These are phyloP conservation scores for Alternaria sp. DNA, from an alignment of 2,329 filamentous ascomycete species.

Conservation along the genomic window DNA sequence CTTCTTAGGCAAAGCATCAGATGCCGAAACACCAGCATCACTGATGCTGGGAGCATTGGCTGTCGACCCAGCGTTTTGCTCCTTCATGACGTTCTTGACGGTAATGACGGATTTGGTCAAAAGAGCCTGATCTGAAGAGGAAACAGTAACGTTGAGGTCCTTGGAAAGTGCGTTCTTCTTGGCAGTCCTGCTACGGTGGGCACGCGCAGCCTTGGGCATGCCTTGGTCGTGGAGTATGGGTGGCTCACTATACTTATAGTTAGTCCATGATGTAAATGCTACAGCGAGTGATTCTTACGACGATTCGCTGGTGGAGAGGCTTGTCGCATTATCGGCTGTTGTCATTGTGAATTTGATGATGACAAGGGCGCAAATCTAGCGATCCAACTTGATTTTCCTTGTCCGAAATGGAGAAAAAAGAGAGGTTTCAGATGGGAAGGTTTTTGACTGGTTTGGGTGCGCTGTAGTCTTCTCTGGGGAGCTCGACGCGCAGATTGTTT, in stretches of 20 bases:
- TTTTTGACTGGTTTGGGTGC: not conserved
- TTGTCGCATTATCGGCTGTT: not conserved
- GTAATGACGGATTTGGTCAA: not conserved
- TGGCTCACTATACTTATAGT: not conserved
- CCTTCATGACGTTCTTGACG: not conserved
- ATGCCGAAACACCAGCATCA: not conserved
- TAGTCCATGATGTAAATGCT: not conserved
- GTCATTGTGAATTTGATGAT: not conserved
- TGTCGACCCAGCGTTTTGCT: not conserved
- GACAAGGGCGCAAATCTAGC: not conserved
- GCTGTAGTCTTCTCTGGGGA: not conserved
- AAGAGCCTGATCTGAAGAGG: not conserved
- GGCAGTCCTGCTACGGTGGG: not conserved
- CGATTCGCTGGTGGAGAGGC: not conserved
- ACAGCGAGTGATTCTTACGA: not conserved
- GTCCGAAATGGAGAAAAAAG: not conserved
- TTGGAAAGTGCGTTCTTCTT: not conserved
- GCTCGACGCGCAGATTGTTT: not conserved
- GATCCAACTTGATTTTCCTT: not conserved
- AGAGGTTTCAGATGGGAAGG: not conserved
- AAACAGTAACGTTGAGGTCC: not conserved
- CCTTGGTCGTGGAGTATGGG: not conserved
- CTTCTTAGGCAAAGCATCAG: not conserved
- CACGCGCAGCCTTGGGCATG: not conserved
- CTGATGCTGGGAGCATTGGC: not conserved